A percentile compares a stretch with the other conserved stretches of the same genome.
phyloP scores from a whole-genome alignment of 1,284 basidiomycete species.

The Moesziomyces parantarcticus region DNA sequence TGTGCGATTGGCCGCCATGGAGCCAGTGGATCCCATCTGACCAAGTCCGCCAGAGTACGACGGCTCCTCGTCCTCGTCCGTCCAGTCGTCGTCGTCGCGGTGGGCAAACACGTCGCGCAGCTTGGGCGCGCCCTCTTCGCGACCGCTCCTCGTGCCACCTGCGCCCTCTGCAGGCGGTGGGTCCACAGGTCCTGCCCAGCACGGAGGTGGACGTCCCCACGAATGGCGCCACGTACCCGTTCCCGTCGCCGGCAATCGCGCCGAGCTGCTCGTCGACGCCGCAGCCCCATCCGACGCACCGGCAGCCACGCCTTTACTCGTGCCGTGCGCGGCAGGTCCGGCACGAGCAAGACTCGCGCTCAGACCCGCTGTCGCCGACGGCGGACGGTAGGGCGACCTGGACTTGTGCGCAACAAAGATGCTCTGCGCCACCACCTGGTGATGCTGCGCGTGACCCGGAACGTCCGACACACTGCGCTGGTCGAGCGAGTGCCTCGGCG shows the following conservation, averaged over 20 bases:
- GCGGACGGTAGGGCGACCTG: slow-evolving; percentile 59
- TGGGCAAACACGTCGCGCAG: slow-evolving; percentile 62
- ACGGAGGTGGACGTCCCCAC: slow-evolving; percentile 62
- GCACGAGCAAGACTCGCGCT: slow-evolving; percentile 36
- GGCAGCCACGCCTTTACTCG: no score
- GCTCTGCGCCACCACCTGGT: slow-evolving; percentile 35
- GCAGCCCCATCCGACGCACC: not conserved
- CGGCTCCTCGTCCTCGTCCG: slow-evolving; percentile 60
- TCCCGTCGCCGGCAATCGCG: slow-evolving; percentile 29
- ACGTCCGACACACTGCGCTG: slow-evolving; percentile 17
- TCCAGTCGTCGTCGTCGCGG: slow-evolving; percentile 56
- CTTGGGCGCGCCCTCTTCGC: slow-evolving; percentile 12
- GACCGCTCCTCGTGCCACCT: not conserved
- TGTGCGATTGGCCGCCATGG: slow-evolving; percentile 6
- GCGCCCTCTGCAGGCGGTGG: slow-evolving; percentile 19
- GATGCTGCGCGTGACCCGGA: slow-evolving; percentile 15
- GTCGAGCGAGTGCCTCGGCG: slow-evolving; percentile 44
- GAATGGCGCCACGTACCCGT: slow-evolving; percentile 56
- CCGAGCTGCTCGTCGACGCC: slow-evolving; percentile 3
- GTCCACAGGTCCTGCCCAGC: slow-evolving; percentile 60
- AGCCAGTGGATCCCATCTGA: slow-evolving; percentile 49
- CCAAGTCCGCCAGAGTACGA: slow-evolving; percentile 57
- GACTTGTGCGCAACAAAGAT: slow-evolving; percentile 61
- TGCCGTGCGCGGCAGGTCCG: not conserved
- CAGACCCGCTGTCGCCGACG: slow-evolving; percentile 56